phyloP scores from a whole-genome alignment of 2,329 filamentous ascomycete species.

The Colletotrichum echinochloae region DNA sequence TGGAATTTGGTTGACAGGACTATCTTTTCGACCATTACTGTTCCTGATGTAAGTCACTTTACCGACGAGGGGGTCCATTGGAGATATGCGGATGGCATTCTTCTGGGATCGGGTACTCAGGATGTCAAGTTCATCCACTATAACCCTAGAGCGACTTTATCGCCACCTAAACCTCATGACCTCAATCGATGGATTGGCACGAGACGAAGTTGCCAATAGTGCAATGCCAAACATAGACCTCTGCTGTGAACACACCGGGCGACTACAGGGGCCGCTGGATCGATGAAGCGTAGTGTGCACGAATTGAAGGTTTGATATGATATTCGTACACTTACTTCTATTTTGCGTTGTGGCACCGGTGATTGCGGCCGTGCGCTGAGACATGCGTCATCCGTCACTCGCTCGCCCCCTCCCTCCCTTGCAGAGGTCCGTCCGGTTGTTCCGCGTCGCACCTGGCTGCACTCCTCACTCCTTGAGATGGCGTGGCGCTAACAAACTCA shows the following conservation, averaged over 20 bases:
- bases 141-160: conserved; percentile 67
- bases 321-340: not conserved
- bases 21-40: conserved; percentile 71
- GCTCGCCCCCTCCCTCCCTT: conserved; percentile 23
- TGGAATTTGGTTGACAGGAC: conserved; percentile 66
- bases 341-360: not conserved
- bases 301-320: not conserved
- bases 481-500: conserved; percentile 11
- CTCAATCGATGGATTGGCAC: not conserved
- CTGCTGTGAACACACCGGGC: conserved; percentile 69
- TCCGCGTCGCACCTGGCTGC: conserved; percentile 29
- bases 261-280: conserved; percentile 74
- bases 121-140: conserved; percentile 75
- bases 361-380: conserved; percentile 22
- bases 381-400: conserved; percentile 38
- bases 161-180: conserved; percentile 55
- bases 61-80: too few relatives aligned
- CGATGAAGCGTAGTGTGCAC: conserved; percentile 49
- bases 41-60: conserved; percentile 60
- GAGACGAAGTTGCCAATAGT: not conserved
- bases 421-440: conserved; percentile 23
- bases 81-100: not conserved
- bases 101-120: conserved; percentile 68
- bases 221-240: conserved; percentile 52
- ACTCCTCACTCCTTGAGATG: not conserved